Evolutionary conservation across 805 yeast genomes (phyloP).

Genomic region (Wickerhamomyces strasburgensis): DNA sequence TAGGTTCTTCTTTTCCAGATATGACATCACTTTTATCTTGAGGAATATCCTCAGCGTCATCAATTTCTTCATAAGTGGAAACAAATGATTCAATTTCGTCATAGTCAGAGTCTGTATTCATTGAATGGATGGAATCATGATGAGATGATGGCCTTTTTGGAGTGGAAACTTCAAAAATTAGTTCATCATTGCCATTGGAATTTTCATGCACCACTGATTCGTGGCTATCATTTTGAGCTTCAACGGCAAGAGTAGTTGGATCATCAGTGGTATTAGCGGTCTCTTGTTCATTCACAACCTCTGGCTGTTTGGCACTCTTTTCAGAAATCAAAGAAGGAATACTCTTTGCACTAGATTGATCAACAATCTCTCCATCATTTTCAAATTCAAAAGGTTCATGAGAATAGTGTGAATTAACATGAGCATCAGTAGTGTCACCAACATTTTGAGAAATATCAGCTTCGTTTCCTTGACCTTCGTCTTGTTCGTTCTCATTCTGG

Average conservation of each 20-base stretch:
- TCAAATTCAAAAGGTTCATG: slow-evolving; percentile 18
- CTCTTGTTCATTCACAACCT: too few relatives aligned
- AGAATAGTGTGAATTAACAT: slow-evolving; percentile 6
- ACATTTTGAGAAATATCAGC: slow-evolving; percentile 18
- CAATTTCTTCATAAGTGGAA: slow-evolving; percentile 22
- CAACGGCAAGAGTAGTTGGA: neutral
- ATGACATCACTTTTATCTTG: slow-evolving; percentile 10
- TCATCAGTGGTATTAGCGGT: neutral
- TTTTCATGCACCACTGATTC: neutral
- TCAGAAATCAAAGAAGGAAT: slow-evolving; percentile 16
- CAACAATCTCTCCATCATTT: slow-evolving; percentile 4
- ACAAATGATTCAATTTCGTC: slow-evolving; percentile 27
- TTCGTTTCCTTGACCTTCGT: slow-evolving; percentile 7
- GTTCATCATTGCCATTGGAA: too few relatives aligned
- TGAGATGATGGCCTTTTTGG: neutral
- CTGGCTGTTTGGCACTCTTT: too few relatives aligned
- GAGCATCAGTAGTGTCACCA: slow-evolving; percentile 3
- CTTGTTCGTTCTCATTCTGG: slow-evolving; percentile 1
- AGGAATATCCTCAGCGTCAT: slow-evolving; percentile 5
- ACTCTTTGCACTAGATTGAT: slow-evolving; percentile 13
- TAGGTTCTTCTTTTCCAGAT: slow-evolving; percentile 17
- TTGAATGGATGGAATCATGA: neutral
- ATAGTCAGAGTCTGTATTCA: slow-evolving; percentile 2
- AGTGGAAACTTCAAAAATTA: too few relatives aligned
- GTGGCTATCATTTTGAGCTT: neutral